Evolutionary conservation across 176 grass and related monocot genomes (phyloP), one percentile per base, ranked within the genome.

Genomic region (Chrysopogon serrulatus): DNA sequence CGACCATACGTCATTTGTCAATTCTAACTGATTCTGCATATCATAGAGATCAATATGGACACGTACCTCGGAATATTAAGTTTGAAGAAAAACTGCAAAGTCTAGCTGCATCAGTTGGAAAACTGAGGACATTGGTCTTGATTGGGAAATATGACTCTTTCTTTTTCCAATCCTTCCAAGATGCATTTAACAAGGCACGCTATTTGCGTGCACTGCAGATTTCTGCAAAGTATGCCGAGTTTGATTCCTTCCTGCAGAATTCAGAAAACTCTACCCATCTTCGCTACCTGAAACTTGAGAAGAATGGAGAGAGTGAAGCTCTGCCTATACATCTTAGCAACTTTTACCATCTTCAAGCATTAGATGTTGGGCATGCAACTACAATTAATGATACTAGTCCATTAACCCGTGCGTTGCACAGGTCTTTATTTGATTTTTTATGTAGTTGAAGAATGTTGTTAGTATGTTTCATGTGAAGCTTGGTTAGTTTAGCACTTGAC

Each of bases 311-410:
- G 3, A 6, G 2, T 21, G 40, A 1, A 61, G 9, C 0, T 34
- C 6, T 89, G 12, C 31, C 30, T 75, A 18, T 13, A 35, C 0
- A 10, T 39, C 8, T 86, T 15, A 74, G 48, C 26, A 80, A 23
- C 3, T 84, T 40, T 2, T 88, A 80, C 33, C 81, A 94, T 35
- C 61, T 94, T 69, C 45, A 90, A 82, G 87, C 87, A 23, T 17
- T 88, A 24, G 3, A 90, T 77, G 17, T 70, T 1, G 51, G 18
- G 16, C 0, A 73, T 16, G 4, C 42, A 10, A 3, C 3, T 10
- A 26, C 70, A 19, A 32, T 23, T 14, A 26, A 5, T 19, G 59
- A 8, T 14, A 54, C n/a, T n/a, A n/a, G n/a, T n/a, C n/a, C n/a
- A n/a, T n/a, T n/a, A n/a, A n/a, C n/a, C n/a, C n/a, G n/a, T n/a